These are phyloP conservation scores for Ogataea kodamae DNA, from an alignment of 805 yeast species.

Conservation along the genomic window DNA sequence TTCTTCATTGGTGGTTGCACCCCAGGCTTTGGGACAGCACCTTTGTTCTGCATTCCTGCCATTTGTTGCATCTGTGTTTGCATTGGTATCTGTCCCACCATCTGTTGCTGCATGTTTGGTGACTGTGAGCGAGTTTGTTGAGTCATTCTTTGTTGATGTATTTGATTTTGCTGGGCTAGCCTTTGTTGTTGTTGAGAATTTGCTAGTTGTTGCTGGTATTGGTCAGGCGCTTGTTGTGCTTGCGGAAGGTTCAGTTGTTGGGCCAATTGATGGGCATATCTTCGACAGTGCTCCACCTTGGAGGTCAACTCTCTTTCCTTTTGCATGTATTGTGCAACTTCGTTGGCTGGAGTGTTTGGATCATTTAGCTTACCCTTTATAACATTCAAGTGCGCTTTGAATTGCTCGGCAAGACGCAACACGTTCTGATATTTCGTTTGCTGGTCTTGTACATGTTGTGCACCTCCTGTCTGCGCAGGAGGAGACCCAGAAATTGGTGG, in stretches of 20 bases:
- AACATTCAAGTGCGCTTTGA: constrained; percentile 47
- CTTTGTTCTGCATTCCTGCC: constrained; percentile 8
- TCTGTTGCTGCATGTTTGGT: constrained; percentile 12
- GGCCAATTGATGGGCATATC: constrained; percentile 39
- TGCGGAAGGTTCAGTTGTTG: constrained; percentile 35
- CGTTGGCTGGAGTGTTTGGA: constrained; percentile 43
- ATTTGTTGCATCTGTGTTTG: constrained; percentile 13
- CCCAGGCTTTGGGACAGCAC: constrained; percentile 9
- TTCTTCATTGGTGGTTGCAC: constrained; percentile 15
- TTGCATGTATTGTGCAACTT: constrained; percentile 40
- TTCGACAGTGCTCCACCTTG: constrained; percentile 47
- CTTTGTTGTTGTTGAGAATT: constrained; percentile 24
- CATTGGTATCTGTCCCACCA: constrained; percentile 14
- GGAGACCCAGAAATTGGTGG: constrained; percentile 7
- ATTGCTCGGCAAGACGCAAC: constrained; percentile 44
- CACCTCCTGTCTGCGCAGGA: constrained; percentile 23
- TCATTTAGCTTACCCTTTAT: constrained; percentile 47
- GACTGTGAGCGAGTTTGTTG: constrained; percentile 10
- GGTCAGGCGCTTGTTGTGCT: constrained; percentile 13
- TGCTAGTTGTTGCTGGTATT: constrained; percentile 22
- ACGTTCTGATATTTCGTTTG: constrained; percentile 40
- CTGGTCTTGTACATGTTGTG: constrained; percentile 28
- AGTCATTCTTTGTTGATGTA: constrained; percentile 15
- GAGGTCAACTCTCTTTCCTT: constrained; percentile 47
- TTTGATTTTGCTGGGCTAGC: constrained; percentile 26